phyloP scores from a whole-genome alignment of 257 asterid species.

The Scutellaria galericulata region DNA sequence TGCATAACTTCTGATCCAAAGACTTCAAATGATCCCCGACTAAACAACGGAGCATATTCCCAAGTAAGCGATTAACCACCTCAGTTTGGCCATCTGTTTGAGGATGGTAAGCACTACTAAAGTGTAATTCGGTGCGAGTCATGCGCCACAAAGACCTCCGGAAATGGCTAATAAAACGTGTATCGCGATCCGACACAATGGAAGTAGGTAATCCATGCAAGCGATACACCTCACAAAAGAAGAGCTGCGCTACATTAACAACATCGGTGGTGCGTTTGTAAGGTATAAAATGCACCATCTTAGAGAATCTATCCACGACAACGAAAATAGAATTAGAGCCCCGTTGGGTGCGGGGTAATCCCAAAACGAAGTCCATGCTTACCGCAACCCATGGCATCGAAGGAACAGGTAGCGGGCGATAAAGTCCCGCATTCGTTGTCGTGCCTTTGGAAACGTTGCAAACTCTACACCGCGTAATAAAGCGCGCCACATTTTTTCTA shows the following conservation, averaged over 20 bases:
- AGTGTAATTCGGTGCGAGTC: not conserved
- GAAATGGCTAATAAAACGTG: not conserved
- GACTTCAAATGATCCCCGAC: not conserved
- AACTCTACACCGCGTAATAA: too few species aligned
- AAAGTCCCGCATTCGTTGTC: too few species aligned
- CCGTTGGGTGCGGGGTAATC: not conserved
- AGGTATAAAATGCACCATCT: not conserved
- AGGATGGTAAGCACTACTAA: not conserved
- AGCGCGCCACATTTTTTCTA: too few species aligned
- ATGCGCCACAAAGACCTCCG: not conserved
- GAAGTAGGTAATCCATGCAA: not conserved
- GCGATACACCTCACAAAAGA: not conserved
- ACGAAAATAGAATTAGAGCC: not conserved
- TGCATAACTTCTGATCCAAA: not conserved
- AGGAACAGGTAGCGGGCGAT: too few species aligned
- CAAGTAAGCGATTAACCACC: not conserved
- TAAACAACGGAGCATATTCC: not conserved
- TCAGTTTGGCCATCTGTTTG: not conserved
- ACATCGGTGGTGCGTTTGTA: not conserved
- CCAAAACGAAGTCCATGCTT: too few species aligned
- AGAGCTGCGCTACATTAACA: not conserved
- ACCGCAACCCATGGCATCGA: too few species aligned
- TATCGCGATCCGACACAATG: not conserved
- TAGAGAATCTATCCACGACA: not conserved
- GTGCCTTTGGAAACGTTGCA: too few species aligned